phyloP scores from a whole-genome alignment of 2,329 filamentous ascomycete species.

The Talaromyces verruculosus region DNA sequence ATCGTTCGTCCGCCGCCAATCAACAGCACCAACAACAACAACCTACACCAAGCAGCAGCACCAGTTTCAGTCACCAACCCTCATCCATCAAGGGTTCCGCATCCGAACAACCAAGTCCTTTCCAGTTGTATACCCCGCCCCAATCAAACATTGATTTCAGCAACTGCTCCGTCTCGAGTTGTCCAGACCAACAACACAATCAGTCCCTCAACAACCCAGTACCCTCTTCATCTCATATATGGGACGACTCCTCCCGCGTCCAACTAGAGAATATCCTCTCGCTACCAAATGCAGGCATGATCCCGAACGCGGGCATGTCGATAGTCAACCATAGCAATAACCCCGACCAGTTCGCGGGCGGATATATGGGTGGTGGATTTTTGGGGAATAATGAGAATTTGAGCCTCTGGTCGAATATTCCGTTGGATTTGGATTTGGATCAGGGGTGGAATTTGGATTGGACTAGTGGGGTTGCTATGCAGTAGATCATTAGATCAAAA shows the following conservation, averaged over 20 bases:
- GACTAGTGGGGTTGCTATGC: slow-evolving; percentile 20
- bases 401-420: slow-evolving; percentile 30
- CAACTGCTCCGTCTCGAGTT: slow-evolving; percentile 11
- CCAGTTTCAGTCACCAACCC: slow-evolving; percentile 5
- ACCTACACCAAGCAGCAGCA: slow-evolving; percentile 15
- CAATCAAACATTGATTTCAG: slow-evolving; percentile 25
- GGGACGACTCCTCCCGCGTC: slow-evolving; percentile 25
- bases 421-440: slow-evolving; percentile 38
- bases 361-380: slow-evolving; percentile 20
- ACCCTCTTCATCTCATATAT: slow-evolving; percentile 16
- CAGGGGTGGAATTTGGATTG: slow-evolving; percentile 44
- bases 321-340: neutral
- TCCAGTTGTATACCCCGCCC: slow-evolving; percentile 29
- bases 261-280: slow-evolving; percentile 26
- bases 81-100: slow-evolving; percentile 19
- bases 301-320: slow-evolving; percentile 25
- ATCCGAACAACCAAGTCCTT: slow-evolving; percentile 21
- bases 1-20: neutral
- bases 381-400: slow-evolving; percentile 28
- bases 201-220: neutral
- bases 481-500: neutral
- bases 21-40: neutral
- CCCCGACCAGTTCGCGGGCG: neutral
- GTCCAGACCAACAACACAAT: slow-evolving; percentile 8
- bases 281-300: slow-evolving; percentile 24